Base-by-base conservation (phyloP, 2,329 filamentous ascomycete species). In the Colletotrichum sp. region DNA sequence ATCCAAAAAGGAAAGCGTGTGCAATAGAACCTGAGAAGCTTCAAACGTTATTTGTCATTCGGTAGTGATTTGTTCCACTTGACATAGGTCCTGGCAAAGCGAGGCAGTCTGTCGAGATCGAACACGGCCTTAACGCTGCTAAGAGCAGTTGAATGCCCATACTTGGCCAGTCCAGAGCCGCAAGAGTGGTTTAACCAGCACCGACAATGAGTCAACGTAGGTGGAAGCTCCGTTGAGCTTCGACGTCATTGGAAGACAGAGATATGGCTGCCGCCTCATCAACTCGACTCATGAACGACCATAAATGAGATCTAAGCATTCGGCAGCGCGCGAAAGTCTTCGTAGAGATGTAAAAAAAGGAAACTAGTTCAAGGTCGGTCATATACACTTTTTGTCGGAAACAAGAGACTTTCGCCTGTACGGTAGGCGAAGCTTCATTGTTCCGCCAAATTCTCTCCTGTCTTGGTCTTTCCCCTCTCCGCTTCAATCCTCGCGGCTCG, bases 351-450 rank as follows among this genome's bases (percentile, higher is more conserved):
- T 76, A 71, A 67, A 68, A 78, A 79, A 78, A 77, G 62, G 68
- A 80, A 73, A 80, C 81, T 76, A 74, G 64, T 74, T 74, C 69
- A 69, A 72, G 59, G 64, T 59, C 59, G 66, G 81, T 79, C 80
- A 84, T 84, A 75, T 82, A 83, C 81, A 84, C 78, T 77, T 79
- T 79, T 77, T 36, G 44, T 12, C 52, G 39, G 52, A 59, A 62
- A 32, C 16, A 18, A 48, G 44, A 69, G 64, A 44, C 71, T 26
- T 52, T 57, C 74, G 24, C 59, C 57, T 65, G 26, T 48, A 59
- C 44, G 36, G 57, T 55, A 44, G 65, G 26, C 39, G n/a, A 60
- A 79, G 62, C 71, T 77, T 66, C 48, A 39, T 22, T 15, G 39
- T 55, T 68, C 68, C 74, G 63, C 66, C 44, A 44, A 68, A 24